A percentile compares a stretch with the other conserved stretches of the same genome.
Evolutionary conservation across 1,284 basidiomycete genomes (phyloP).

Genomic region (Cryptococcus jaspeensis): DNA sequence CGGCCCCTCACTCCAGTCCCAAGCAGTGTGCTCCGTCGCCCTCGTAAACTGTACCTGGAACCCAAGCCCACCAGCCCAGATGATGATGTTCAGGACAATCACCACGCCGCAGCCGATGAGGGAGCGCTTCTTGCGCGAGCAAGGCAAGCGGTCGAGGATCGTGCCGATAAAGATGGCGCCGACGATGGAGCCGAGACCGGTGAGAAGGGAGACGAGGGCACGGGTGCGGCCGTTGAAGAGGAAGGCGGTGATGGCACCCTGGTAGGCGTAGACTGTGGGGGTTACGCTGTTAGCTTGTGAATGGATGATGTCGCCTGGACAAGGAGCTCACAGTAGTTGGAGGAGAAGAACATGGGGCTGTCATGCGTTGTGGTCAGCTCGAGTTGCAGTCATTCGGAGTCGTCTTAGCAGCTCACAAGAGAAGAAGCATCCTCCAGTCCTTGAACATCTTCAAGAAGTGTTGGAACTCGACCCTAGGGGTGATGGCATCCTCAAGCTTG

Average conservation of each 20-base stretch:
- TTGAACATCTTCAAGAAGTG: slow-evolving; percentile 33
- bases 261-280: slow-evolving; percentile 35
- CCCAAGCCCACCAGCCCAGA: slow-evolving; percentile 41
- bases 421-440: slow-evolving; percentile 38
- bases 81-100: slow-evolving; percentile 25
- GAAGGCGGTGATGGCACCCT: slow-evolving; percentile 37
- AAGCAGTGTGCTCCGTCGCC: slow-evolving; percentile 15
- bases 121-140: slow-evolving; percentile 34
- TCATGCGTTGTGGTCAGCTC: not conserved
- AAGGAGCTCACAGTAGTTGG: slow-evolving; percentile 31
- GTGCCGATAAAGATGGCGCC: slow-evolving; percentile 45
- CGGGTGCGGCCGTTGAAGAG: slow-evolving; percentile 42
- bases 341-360: slow-evolving; percentile 42
- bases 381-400: too few species aligned
- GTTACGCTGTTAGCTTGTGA: not conserved
- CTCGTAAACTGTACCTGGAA: slow-evolving; percentile 37
- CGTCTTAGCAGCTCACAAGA: slow-evolving; percentile 31
- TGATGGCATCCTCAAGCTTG: slow-evolving; percentile 24
- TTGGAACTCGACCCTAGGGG: slow-evolving; percentile 29
- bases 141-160: slow-evolving; percentile 38
- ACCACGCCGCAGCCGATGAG: slow-evolving; percentile 31
- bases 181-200: slow-evolving; percentile 37
- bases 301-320: not conserved
- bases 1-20: slow-evolving; percentile 24
- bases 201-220: slow-evolving; percentile 36